Evolutionary conservation across 2,329 filamentous ascomycete genomes (phyloP), one percentile per base, ranked within the genome.

Genomic region (Dothideomycetes sp.): DNA sequence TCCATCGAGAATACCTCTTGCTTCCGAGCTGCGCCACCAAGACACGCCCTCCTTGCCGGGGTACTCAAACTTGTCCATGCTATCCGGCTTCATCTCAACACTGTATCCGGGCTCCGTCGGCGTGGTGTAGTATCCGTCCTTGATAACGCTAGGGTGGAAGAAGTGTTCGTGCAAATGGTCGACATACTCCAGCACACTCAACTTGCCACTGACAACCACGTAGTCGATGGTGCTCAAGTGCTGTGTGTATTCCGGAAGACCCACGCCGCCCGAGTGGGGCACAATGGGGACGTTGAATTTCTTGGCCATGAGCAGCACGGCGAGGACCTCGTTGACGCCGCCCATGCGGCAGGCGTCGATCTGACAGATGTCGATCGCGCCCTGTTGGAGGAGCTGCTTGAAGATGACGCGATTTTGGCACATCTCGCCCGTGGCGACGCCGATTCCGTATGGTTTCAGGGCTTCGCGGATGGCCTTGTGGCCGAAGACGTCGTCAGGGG

Each of bases 101-200:
- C 83, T 88, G 61, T 94, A 94, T 0, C 87, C 87, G 0, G 87
- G 72, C 57, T 86, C 79, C 47, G 66, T 79, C 0, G 88, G 87
- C 1, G 88, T 94, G 49, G 83, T 81, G 64, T 93, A 93, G 62
- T 86, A 91, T 3, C 87, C 88, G 49, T 87, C 79, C 63, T 79
- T 77, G 52, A 94, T 85, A 41, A 80, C 73, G 2, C 78, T 74
- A 1, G 87, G 87, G 60, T 94, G 74, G 55, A 85, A 67, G 60
- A 94, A 94, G 65, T 94, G 87, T 72, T 94, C 87, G 62, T 94
- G 88, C 54, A 94, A 64, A 62, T 94, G 85, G 58, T 94, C 87
- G 17, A 94, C 86, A 61, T 88, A 94, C 68, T 95, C 88, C 42
- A 94, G 67, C 34, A 94, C 76, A 17, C 79, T 84, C 32, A 78